Base-by-base conservation (phyloP, 2,329 filamentous ascomycete species). In the Leptographium radiaticola region DNA sequence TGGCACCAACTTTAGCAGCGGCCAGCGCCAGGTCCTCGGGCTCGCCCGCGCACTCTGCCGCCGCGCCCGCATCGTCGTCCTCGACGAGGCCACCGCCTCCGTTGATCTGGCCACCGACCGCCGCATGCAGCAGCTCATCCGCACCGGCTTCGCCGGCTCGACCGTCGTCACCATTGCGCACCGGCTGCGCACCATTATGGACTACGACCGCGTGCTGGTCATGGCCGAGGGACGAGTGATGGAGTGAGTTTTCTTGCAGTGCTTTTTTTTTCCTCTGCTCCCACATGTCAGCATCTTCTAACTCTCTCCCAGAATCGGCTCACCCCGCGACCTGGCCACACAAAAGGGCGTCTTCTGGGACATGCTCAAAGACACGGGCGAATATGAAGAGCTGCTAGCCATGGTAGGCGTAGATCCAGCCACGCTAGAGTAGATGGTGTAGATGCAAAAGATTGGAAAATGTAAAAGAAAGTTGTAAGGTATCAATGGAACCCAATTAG, bases 11-110 rank as follows among this genome's bases (percentile, higher is more conserved):
- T 78, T 96, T 18, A 79, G 81, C 5, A 62, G 95, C 68, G 90
- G 90, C 47, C 90, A 96, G 65, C 81, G 89, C 13, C 89, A 95
- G 67, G 81, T 96, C 6, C 74, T 96, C 53, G 95, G 89, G 65
- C 79, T 96, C 13, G 90, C 89, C 0, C 83, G 90, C 55, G 90
- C 90, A 0, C 80, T 96, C 55, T 81, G 95, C 57, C 95, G 91
- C 67, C 78, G 80, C 31, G 89, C 89, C 0, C 89, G 86, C 60
- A 87, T 96, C 1, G 74, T 96, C 11, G 83, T 96, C 62, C 95
- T 95, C 89, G 90, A 96, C 66, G 90, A 96, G 72, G 90, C 90
- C 1, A 96, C 90, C 0, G 90, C 90, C 0, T 91, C 86, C 0
- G 95, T 96, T 62, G 90, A 96, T 69, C 36, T 34, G 18, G 44